Conservation (phyloP, 2,329 filamentous ascomycete genomes). For the Dactylellina drechsleri region DNA sequence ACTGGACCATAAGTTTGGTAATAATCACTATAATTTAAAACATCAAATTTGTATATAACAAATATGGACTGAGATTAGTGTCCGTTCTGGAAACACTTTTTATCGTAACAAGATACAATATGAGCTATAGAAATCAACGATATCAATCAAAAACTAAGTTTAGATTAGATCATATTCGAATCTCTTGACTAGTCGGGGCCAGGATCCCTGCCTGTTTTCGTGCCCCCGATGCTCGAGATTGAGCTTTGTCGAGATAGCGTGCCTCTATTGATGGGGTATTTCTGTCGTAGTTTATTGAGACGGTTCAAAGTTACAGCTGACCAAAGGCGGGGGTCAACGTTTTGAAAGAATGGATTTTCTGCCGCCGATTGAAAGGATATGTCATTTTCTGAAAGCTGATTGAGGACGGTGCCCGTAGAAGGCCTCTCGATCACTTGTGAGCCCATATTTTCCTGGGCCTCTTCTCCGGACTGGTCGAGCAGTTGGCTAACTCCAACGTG, state of each 20-base stretch:
- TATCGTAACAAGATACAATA: no score
- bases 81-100: no score
- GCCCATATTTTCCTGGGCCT: not conserved
- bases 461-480: not conserved
- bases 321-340: not conserved
- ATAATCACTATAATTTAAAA: no score
- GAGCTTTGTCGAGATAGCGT: conserved; percentile 10
- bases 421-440: conserved; percentile 4
- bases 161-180: no score
- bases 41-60: no score
- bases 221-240: not conserved
- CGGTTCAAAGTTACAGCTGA: not conserved
- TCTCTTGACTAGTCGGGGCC: not conserved
- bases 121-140: no score
- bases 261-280: not conserved
- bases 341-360: no score
- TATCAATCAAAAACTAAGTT: no score
- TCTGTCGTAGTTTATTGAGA: not conserved
- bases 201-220: conserved; percentile 1
- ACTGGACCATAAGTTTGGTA: no score
- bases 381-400: not conserved
- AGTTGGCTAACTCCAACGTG: not conserved
- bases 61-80: no score
- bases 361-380: not conserved
- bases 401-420: not conserved